Base-by-base conservation (phyloP, 2,329 filamentous ascomycete genomes). In the Emydomyces testavorans region DNA sequence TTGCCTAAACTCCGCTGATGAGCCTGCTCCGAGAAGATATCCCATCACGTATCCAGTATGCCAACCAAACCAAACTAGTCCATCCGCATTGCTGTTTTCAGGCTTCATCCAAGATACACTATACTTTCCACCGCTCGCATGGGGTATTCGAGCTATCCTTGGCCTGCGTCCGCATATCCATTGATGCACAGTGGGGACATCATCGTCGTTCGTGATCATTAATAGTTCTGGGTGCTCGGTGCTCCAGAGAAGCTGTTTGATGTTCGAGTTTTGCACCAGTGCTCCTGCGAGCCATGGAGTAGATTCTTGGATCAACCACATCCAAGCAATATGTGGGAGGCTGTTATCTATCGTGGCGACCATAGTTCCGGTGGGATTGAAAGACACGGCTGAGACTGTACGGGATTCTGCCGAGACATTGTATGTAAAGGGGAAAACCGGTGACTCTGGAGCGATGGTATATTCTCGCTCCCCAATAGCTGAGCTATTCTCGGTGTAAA, bases 261-360 rank as follows among this genome's bases (percentile, higher is more conserved):
- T 62, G 3, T 60, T 57, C 32, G 67, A 62, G 38, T 69, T 67
- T 42, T 71, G 68, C 15, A 70, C 63, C 1, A 71, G 50, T 4
- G 60, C 60, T n/a, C 67, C 65, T 5, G 57, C 45, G 6, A 67
- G 54, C 5, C 46, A 54, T 2, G 61, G 56, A 11, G 49, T 44
- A 10, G 41, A 36, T 16, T 45, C 40, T 28, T 61, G 57, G 40
- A 69, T 41, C 4, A 62, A 61, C 68, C 69, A 71, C 50, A 71
- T 65, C 68, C 69, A 71, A 16, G 68, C 60, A 15, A 71, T 65
- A 47, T 69, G 68, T 11, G 68, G 64, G 6, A 64, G 60, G 18
- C 58, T 57, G n/a, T 66, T 62, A 46, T 66, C 63, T 31, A 66
- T 59, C 2, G 64, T 68, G 7, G 64, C 66, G 11, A 71, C 51